These are phyloP conservation scores for Stygiomarasmius scandens DNA, from an alignment of 1,284 basidiomycete species.

Conservation along the genomic window DNA sequence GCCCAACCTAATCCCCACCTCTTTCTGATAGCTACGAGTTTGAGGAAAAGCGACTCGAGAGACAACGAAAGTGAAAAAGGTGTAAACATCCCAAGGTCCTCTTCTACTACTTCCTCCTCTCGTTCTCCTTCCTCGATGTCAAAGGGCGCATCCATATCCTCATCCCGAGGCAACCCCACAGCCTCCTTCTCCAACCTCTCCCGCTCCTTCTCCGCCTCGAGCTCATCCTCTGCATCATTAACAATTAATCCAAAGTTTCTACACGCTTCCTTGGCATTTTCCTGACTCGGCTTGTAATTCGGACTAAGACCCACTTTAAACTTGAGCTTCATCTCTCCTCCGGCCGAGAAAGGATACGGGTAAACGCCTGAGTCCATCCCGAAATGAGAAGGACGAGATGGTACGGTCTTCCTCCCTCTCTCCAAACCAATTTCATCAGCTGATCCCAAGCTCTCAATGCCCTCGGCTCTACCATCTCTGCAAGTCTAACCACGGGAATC, in stretches of 20 bases:
- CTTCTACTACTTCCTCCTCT: slow-evolving; percentile 28
- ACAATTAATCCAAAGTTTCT: slow-evolving; percentile 50
- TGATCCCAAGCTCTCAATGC: slow-evolving; percentile 67
- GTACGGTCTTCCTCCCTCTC: slow-evolving; percentile 35
- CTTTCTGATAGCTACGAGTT: slow-evolving; percentile 51
- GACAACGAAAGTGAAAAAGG: slow-evolving; percentile 62
- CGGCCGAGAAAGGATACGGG: slow-evolving; percentile 42
- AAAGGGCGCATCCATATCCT: slow-evolving; percentile 17
- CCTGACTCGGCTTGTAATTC: slow-evolving; percentile 55
- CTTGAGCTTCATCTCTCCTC: slow-evolving; percentile 31
- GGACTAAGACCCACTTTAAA: slow-evolving; percentile 61
- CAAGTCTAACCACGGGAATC: slow-evolving; percentile 50
- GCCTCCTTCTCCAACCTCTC: slow-evolving; percentile 31
- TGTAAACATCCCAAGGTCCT: slow-evolving; percentile 46
- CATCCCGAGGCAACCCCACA: slow-evolving; percentile 25
- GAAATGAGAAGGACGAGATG: slow-evolving; percentile 62
- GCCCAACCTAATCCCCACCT: slow-evolving; percentile 63
- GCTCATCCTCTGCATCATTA: slow-evolving; percentile 41
- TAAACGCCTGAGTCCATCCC: slow-evolving; percentile 53
- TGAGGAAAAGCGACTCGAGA: slow-evolving; percentile 56
- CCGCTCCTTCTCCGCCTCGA: slow-evolving; percentile 35
- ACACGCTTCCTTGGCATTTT: slow-evolving; percentile 46
- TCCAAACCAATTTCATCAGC: slow-evolving; percentile 43
- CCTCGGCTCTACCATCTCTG: slow-evolving; percentile 49
- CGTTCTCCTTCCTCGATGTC: slow-evolving; percentile 17